Evolutionary conservation across 106 monocot species (phyloP).

Genomic region (Agapanthus africanus): DNA sequence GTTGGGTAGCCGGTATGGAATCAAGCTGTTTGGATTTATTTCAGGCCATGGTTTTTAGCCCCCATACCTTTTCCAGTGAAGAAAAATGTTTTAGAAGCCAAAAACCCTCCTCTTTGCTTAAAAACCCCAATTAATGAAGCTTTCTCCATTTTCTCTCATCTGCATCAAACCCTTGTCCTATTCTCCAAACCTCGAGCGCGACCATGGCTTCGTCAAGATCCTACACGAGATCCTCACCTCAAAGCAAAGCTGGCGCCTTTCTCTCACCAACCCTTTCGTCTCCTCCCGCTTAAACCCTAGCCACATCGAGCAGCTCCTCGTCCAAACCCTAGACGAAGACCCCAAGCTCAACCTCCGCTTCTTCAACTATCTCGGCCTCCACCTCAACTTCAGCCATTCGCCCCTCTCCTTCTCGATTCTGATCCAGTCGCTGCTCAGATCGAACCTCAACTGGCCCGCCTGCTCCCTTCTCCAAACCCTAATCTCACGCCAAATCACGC

Average conservation of each 20-base stretch:
- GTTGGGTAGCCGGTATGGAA: too few species aligned
- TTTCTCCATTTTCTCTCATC: too few species aligned
- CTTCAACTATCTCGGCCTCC: slow-evolving; percentile 70
- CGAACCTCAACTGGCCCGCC: slow-evolving; percentile 45
- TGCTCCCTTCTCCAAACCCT: slow-evolving; percentile 49
- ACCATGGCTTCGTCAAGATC: slow-evolving; percentile 38
- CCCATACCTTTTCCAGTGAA: too few species aligned
- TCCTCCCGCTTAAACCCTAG: slow-evolving; percentile 35
- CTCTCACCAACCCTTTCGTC: slow-evolving; percentile 50
- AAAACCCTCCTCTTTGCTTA: too few species aligned
- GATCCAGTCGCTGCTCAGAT: slow-evolving; percentile 29
- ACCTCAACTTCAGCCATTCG: slow-evolving; percentile 46
- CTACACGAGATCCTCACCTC: slow-evolving; percentile 44
- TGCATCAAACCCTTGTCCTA: too few species aligned
- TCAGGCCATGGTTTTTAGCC: too few species aligned
- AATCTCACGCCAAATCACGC: slow-evolving; percentile 17
- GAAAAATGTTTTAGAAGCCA: too few species aligned
- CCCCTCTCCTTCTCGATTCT: slow-evolving; percentile 54
- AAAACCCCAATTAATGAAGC: too few species aligned
- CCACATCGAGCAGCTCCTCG: slow-evolving; percentile 62
- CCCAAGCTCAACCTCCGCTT: slow-evolving; percentile 55
- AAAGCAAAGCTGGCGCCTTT: slow-evolving; percentile 42
- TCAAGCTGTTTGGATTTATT: too few species aligned
- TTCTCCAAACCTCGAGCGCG: neutral
- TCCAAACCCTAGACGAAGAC: slow-evolving; percentile 17